Evolutionary conservation across 2,329 filamentous ascomycete species (phyloP).

Genomic region (Trichophyton schoenleinii): DNA sequence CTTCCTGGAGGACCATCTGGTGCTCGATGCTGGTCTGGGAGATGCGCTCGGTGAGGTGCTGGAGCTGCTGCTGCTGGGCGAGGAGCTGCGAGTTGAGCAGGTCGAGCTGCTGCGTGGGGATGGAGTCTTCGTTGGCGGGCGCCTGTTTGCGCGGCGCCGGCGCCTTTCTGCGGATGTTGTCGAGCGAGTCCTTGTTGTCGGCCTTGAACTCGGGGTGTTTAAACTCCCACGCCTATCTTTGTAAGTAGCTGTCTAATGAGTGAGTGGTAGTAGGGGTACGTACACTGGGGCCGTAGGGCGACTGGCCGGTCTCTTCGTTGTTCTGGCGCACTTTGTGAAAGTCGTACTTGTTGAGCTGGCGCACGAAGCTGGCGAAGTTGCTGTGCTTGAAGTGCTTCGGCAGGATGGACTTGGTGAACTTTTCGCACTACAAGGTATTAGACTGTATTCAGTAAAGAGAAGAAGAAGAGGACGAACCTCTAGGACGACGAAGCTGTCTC

Average conservation of each 20-base stretch:
- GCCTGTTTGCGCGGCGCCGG: constrained; percentile 71
- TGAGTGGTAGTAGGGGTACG: constrained; percentile 16
- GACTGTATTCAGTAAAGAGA: background rate
- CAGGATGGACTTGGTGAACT: constrained; percentile 92
- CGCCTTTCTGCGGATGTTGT: constrained; percentile 92
- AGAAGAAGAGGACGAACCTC: constrained; percentile 49
- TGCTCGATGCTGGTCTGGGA: constrained; percentile 60
- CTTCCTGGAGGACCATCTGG: constrained; percentile 51
- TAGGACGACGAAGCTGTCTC: constrained; percentile 90
- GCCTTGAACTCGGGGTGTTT: constrained; percentile 93
- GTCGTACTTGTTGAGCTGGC: constrained; percentile 92
- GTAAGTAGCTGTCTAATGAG: background rate
- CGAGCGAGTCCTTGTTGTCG: constrained; percentile 89
- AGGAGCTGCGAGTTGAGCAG: constrained; percentile 77
- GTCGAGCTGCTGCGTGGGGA: constrained; percentile 76
- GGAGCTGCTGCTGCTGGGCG: constrained; percentile 84
- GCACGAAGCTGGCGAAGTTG: constrained; percentile 94
- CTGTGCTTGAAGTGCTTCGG: constrained; percentile 99
- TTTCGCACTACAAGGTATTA: constrained; percentile 60
- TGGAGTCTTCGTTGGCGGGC: constrained; percentile 57
- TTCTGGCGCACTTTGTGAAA: constrained; percentile 95
- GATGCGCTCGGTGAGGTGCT: constrained; percentile 73
- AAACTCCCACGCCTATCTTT: constrained; percentile 72
- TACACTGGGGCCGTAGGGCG: constrained; percentile 70
- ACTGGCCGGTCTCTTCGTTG: constrained; percentile 72